A percentile compares a stretch with the other conserved stretches of the same genome.
phyloP scores from a whole-genome alignment of 139 green algal genomes.

The Tetraselmis striata region DNA sequence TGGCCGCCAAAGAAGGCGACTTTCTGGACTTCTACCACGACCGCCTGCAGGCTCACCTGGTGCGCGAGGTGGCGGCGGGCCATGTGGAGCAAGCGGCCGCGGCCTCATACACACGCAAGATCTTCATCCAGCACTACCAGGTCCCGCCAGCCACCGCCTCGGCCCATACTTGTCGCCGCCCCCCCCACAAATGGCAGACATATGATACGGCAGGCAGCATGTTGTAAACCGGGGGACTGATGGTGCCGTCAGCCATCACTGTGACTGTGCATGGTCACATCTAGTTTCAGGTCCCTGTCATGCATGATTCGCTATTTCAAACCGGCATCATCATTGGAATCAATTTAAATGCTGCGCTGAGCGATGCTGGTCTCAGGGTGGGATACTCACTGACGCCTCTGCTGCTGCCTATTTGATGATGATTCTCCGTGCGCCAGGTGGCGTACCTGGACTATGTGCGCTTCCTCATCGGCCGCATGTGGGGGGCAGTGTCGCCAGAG shows the following conservation, averaged over 20 bases:
- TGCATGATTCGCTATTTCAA: no score
- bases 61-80: neutral
- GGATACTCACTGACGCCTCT: no score
- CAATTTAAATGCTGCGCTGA: no score
- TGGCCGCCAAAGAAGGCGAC: neutral
- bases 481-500: neutral
- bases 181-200: neutral
- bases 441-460: conserved; percentile 12
- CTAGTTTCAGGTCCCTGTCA: no score
- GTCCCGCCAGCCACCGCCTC: neutral
- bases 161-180: neutral
- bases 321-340: no score
- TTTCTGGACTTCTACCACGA: neutral
- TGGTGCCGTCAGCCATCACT: no score
- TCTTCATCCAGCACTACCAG: neutral
- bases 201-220: neutral
- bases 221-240: neutral
- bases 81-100: neutral
- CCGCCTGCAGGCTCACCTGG: neutral
- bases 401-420: no score
- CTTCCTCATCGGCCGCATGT: conserved; percentile 12
- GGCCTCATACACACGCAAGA: neutral
- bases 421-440: neutral
- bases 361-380: no score
- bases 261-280: no score